Conservation (phyloP, 805 yeast species). For the Saccharomycopsis javanensis region DNA sequence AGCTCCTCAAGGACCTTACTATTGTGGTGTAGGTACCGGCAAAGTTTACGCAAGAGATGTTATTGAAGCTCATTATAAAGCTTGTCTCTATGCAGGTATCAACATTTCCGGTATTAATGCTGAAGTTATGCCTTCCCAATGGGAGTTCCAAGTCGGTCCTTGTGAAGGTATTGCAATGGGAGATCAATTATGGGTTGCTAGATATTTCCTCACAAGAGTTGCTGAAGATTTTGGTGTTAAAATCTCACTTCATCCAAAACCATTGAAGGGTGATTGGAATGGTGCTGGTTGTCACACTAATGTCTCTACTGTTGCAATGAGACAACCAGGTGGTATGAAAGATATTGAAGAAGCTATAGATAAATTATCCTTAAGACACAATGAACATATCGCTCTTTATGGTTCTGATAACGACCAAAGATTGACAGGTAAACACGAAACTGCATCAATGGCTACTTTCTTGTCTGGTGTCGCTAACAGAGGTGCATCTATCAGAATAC, state of each 20-base stretch:
- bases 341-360: conserved; percentile 85
- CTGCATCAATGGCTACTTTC: conserved; percentile 86
- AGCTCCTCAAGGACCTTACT: conserved; percentile 99
- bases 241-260: conserved; percentile 99
- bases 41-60: conserved; percentile 97
- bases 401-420: conserved; percentile 94
- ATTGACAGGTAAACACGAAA: conserved; percentile 97
- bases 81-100: conserved; percentile 89
- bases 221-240: conserved; percentile 99
- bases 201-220: conserved; percentile 85
- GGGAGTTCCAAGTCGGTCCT: conserved; percentile 99
- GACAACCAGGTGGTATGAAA: conserved; percentile 94
- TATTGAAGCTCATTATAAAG: conserved; percentile 98
- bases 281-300: conserved; percentile 99
- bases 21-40: conserved; percentile 99
- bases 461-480: conserved; percentile 99
- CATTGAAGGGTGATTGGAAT: conserved; percentile 98
- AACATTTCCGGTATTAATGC: conserved; percentile 94
- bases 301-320: conserved; percentile 88
- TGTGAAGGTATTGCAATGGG: conserved; percentile 95
- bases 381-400: conserved; percentile 89
- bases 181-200: conserved; percentile 93
- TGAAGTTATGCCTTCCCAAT: conserved; percentile 99
- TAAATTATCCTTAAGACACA: conserved; percentile 91
- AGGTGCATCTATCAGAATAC: conserved; percentile 98